A percentile compares a stretch with the other conserved stretches of the same genome.
phyloP scores from a whole-genome alignment of 495 filamentous ascomycete genomes.

The Talaromyces thailandensis region DNA sequence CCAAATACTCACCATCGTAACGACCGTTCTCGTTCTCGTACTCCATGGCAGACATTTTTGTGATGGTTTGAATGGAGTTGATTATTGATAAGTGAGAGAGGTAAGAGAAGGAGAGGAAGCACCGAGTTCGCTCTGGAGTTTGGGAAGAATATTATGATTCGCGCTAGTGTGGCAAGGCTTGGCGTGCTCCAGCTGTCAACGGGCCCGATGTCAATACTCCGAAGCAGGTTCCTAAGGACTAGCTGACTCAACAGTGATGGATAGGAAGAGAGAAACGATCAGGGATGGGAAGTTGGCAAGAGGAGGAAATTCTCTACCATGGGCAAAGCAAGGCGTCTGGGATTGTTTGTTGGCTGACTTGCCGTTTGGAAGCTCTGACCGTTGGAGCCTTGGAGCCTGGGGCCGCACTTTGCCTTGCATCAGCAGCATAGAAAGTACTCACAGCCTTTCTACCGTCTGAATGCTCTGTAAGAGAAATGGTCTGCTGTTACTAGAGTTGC shows the following conservation, averaged over 20 bases:
- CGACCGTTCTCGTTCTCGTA: slow-evolving; percentile 82
- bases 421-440: background rate
- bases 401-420: background rate
- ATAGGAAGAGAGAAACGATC: background rate
- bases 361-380: background rate
- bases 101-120: slow-evolving; percentile 13
- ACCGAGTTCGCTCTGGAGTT: background rate
- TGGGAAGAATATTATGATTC: background rate
- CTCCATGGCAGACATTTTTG: slow-evolving; percentile 53
- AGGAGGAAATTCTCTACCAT: background rate
- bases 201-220: background rate
- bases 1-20: slow-evolving; percentile 66
- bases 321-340: background rate
- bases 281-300: background rate
- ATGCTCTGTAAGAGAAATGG: no score
- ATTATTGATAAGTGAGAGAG: slow-evolving; percentile 10
- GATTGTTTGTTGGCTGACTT: background rate
- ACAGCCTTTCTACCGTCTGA: background rate
- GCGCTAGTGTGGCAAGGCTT: background rate
- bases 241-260: background rate
- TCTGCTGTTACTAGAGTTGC: no score
- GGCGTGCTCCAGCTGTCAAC: background rate
- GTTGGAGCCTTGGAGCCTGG: background rate
- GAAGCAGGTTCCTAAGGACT: background rate
- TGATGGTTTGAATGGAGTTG: slow-evolving; percentile 20